Conservation (phyloP, 2,329 filamentous ascomycete genomes). For the Cadophora sp. region DNA sequence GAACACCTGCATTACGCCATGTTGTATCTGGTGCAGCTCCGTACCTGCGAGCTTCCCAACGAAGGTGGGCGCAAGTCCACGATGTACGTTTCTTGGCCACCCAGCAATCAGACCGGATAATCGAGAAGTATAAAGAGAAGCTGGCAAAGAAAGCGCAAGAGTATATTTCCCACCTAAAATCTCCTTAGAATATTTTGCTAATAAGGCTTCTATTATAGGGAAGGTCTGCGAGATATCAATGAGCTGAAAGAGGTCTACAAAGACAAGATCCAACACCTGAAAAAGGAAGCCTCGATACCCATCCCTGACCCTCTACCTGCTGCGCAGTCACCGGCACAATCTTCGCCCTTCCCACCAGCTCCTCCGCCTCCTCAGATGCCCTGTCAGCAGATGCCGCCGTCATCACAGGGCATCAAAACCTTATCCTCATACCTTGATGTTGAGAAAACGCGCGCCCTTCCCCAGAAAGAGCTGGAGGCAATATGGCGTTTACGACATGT, state of each 20-base stretch:
- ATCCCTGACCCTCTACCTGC: conserved; percentile 46
- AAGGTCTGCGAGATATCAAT: conserved; percentile 73
- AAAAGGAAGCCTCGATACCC: conserved; percentile 68
- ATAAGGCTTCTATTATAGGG: conserved; percentile 41
- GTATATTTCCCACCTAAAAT: conserved; percentile 43
- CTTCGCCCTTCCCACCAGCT: conserved; percentile 44
- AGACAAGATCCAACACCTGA: conserved; percentile 78
- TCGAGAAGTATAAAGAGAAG: conserved; percentile 88
- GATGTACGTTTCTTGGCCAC: conserved; percentile 90
- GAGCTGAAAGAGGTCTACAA: conserved; percentile 83
- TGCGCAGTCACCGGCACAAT: conserved; percentile 41
- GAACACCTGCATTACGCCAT: conserved; percentile 56
- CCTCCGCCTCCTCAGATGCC: conserved; percentile 42
- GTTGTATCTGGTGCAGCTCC: conserved; percentile 40
- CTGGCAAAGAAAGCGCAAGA: conserved; percentile 81
- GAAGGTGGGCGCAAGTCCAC: conserved; percentile 89
- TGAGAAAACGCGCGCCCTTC: conserved; percentile 74
- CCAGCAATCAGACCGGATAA: conserved; percentile 69
- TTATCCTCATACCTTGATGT: conserved; percentile 78
- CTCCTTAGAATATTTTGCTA: conserved; percentile 9
- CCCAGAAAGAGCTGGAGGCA: conserved; percentile 80
- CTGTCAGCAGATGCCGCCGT: conserved; percentile 40
- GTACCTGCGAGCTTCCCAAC: conserved; percentile 58
- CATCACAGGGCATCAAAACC: conserved; percentile 55
- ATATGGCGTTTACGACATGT: conserved; percentile 93